phyloP scores from a whole-genome alignment of 495 filamentous ascomycete genomes.

The Cercophora newfieldiana region DNA sequence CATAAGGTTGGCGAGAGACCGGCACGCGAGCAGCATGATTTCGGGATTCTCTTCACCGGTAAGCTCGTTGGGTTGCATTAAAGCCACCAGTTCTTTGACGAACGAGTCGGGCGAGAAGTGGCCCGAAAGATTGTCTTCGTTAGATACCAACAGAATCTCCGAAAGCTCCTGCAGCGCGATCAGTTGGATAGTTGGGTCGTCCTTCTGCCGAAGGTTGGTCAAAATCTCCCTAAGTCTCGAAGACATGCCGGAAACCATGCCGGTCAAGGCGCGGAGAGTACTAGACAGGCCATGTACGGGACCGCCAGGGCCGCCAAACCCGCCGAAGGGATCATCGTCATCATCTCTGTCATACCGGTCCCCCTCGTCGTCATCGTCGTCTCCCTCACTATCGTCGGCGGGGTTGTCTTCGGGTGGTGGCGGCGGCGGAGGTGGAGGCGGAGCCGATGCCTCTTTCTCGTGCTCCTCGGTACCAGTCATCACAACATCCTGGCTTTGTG shows the following conservation, averaged over 20 bases:
- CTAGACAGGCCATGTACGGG: conserved; percentile 67
- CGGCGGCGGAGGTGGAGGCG: conserved; percentile 41
- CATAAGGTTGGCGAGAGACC: conserved; percentile 97
- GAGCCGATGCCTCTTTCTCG: conserved; percentile 52
- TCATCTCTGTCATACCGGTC: conserved; percentile 41
- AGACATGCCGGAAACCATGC: conserved; percentile 85
- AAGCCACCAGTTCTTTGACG: conserved; percentile 86
- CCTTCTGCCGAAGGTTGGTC: conserved; percentile 79
- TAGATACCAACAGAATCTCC: conserved; percentile 88
- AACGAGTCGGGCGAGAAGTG: conserved; percentile 94
- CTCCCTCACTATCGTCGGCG: conserved; percentile 50
- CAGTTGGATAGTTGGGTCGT: conserved; percentile 83
- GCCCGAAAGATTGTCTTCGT: conserved; percentile 93
- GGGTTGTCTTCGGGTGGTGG: conserved; percentile 49
- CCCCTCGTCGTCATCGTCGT: conserved; percentile 56
- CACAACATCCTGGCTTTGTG: conserved; percentile 50
- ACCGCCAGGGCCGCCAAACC: conserved; percentile 65
- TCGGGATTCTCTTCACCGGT: conserved; percentile 90
- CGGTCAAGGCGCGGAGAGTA: conserved; percentile 81
- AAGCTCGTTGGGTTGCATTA: conserved; percentile 89
- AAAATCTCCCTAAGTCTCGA: conserved; percentile 81
- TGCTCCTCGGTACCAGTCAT: conserved; percentile 64
- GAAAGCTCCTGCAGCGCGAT: conserved; percentile 93
- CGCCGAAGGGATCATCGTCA: conserved; percentile 79
- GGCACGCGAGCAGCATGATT: conserved; percentile 96